Conservation (phyloP, 345 rosid species). For the Brassica incana region DNA sequence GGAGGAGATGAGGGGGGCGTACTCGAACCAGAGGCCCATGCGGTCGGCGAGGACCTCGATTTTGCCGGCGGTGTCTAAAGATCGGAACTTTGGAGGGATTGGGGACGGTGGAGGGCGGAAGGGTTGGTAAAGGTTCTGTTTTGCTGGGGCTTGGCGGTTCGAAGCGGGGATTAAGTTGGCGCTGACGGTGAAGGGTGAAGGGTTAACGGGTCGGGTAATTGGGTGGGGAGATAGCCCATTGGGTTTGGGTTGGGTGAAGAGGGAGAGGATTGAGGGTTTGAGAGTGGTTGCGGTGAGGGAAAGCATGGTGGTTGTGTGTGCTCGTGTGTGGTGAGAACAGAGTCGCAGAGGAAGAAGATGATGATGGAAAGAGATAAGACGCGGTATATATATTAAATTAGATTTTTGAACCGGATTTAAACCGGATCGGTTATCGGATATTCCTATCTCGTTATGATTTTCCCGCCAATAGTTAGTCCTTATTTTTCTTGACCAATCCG, state of each 20-base stretch:
- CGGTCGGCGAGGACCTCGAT: conserved; percentile 75
- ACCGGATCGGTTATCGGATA: conserved; percentile 22
- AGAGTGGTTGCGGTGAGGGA: conserved; percentile 37
- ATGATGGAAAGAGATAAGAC: conserved; percentile 17
- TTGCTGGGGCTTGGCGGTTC: conserved; percentile 34
- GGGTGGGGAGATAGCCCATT: conserved; percentile 14
- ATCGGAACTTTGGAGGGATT: conserved; percentile 61
- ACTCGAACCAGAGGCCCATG: conserved; percentile 82
- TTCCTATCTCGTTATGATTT: neutral
- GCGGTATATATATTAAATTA: neutral
- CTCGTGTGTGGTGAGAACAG: conserved; percentile 40
- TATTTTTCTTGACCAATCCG: neutral
- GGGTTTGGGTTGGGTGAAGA: conserved; percentile 15
- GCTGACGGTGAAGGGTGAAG: conserved; percentile 27
- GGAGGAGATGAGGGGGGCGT: conserved; percentile 78
- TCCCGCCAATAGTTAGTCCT: conserved; percentile 8
- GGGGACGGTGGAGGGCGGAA: conserved; percentile 90
- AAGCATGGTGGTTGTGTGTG: conserved; percentile 31
- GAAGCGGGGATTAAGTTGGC: conserved; percentile 44
- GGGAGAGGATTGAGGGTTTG: conserved; percentile 19
- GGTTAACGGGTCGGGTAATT: conserved; percentile 20
- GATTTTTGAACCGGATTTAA: conserved; percentile 16
- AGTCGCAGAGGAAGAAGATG: conserved; percentile 31
- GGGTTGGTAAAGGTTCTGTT: conserved; percentile 68
- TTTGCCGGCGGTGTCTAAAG: conserved; percentile 64